A percentile compares a stretch with the other conserved stretches of the same genome.
Evolutionary conservation across 1,284 basidiomycete genomes (phyloP).

Genomic region (Pascua guehoae): DNA sequence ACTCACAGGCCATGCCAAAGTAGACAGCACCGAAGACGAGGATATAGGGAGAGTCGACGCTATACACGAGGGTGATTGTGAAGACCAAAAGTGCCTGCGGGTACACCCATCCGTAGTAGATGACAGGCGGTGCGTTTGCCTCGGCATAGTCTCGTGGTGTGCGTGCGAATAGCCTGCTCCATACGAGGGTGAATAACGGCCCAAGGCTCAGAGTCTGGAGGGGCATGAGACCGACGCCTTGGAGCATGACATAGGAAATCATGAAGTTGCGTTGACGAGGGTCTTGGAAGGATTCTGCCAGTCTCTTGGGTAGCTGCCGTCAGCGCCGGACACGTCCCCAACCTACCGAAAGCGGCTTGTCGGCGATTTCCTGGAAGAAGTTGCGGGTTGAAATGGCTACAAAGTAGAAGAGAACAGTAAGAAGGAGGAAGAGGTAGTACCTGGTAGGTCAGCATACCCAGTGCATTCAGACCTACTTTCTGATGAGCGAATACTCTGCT

Average conservation of each 20-base stretch:
- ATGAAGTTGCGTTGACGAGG: slow-evolving; percentile 73
- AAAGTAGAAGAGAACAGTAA: slow-evolving; percentile 95
- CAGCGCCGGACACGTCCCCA: no score
- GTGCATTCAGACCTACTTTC: slow-evolving; percentile 62
- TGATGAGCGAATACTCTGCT: slow-evolving; percentile 87
- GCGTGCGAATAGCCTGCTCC: slow-evolving; percentile 53
- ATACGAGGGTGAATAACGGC: slow-evolving; percentile 68
- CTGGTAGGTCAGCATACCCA: slow-evolving; percentile 50
- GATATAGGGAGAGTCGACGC: slow-evolving; percentile 90
- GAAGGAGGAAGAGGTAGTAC: slow-evolving; percentile 88
- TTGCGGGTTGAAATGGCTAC: slow-evolving; percentile 60
- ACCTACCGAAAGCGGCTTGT: slow-evolving; percentile 60
- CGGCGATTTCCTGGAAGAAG: slow-evolving; percentile 77
- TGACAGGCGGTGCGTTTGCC: slow-evolving; percentile 93
- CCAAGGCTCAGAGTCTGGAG: slow-evolving; percentile 87
- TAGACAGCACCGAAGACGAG: slow-evolving; percentile 91
- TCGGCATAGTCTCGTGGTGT: slow-evolving; percentile 74
- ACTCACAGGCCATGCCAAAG: slow-evolving; percentile 74
- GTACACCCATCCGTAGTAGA: slow-evolving; percentile 88
- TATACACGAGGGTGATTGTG: slow-evolving; percentile 89
- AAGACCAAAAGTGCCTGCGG: slow-evolving; percentile 94
- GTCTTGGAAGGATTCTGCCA: slow-evolving; percentile 75
- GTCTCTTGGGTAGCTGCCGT: slow-evolving; percentile 78
- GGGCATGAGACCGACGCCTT: slow-evolving; percentile 91
- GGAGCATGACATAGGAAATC: slow-evolving; percentile 89